Evolutionary conservation across 2,329 filamentous ascomycete species (phyloP).

Genomic region (Ceratocystis diversiconidia): DNA sequence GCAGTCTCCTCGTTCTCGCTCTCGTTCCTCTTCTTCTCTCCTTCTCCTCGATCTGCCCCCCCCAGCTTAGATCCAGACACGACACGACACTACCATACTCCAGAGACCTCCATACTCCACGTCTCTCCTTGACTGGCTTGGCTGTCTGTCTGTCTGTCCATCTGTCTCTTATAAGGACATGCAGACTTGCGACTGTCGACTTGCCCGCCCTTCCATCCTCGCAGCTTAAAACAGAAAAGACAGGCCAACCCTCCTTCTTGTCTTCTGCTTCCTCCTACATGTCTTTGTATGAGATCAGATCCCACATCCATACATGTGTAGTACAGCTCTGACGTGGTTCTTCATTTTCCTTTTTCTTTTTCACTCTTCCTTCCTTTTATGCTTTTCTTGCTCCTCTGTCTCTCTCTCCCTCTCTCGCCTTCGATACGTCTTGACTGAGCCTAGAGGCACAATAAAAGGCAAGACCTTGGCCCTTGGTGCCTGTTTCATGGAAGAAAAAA

Average conservation of each 20-base stretch:
- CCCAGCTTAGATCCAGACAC: background rate
- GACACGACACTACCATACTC: background rate
- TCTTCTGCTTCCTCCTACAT: background rate
- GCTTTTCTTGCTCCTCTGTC: background rate
- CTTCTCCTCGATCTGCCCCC: background rate
- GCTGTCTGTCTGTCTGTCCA: background rate
- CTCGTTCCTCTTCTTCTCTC: background rate
- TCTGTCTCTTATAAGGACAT: too few relatives aligned
- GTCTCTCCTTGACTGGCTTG: background rate
- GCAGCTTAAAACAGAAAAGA: too few relatives aligned
- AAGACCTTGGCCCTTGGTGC: too few relatives aligned
- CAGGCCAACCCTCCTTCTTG: background rate
- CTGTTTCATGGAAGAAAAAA: too few relatives aligned
- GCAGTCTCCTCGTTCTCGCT: background rate
- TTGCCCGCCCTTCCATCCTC: too few relatives aligned
- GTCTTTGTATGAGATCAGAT: background rate
- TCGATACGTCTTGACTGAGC: too few relatives aligned
- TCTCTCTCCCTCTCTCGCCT: background rate
- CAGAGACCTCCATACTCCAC: too few relatives aligned
- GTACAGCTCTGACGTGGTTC: slow-evolving; percentile 3
- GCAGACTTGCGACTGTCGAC: too few relatives aligned
- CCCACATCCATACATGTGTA: background rate
- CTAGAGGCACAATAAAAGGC: too few relatives aligned
- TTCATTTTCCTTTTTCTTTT: background rate
- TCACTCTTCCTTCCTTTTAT: background rate